Percentiles rank a stretch among this genome's conserved stretches.
These are phyloP conservation scores for Astragalus membranaceus DNA, from an alignment of 306 rosid species.

Conservation along the genomic window DNA sequence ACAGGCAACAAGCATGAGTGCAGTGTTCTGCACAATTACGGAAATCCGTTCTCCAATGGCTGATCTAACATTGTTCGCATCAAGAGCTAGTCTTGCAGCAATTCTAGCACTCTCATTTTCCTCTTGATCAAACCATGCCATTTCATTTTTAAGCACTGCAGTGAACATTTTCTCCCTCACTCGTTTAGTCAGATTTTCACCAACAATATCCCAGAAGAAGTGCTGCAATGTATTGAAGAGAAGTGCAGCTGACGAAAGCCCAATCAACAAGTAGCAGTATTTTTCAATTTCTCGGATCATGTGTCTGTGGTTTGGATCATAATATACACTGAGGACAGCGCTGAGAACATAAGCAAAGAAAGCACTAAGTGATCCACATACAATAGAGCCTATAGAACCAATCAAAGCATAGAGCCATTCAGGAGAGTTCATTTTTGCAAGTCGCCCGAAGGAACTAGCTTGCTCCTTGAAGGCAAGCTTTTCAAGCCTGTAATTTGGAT, in stretches of 20 bases:
- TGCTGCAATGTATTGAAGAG: conserved; percentile 89
- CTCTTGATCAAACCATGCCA: conserved; percentile 96
- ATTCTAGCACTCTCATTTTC: conserved; percentile 90
- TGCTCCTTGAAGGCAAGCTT: conserved; percentile 85
- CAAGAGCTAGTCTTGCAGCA: conserved; percentile 80
- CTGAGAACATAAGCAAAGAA: conserved; percentile 90
- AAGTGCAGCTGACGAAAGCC: conserved; percentile 89
- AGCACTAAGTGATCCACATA: conserved; percentile 85
- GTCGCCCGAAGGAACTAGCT: conserved; percentile 93
- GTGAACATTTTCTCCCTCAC: conserved; percentile 85
- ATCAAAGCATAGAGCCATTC: conserved; percentile 78
- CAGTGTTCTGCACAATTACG: conserved; percentile 88
- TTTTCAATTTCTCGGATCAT: conserved; percentile 71
- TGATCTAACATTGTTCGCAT: conserved; percentile 91
- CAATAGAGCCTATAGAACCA: conserved; percentile 79
- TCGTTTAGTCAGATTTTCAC: conserved; percentile 82
- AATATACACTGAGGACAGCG: conserved; percentile 85
- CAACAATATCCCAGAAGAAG: conserved; percentile 94
- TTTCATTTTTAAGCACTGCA: conserved; percentile 76
- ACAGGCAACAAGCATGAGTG: conserved; percentile 87
- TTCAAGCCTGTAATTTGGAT: conserved; percentile 64
- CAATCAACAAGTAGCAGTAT: conserved; percentile 83
- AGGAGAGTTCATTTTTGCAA: conserved; percentile 89
- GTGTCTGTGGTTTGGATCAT: conserved; percentile 59
- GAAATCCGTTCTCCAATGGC: conserved; percentile 93